Base-by-base conservation (phyloP, 1,284 basidiomycete genomes). In the Microbotryomycetes sp. region DNA sequence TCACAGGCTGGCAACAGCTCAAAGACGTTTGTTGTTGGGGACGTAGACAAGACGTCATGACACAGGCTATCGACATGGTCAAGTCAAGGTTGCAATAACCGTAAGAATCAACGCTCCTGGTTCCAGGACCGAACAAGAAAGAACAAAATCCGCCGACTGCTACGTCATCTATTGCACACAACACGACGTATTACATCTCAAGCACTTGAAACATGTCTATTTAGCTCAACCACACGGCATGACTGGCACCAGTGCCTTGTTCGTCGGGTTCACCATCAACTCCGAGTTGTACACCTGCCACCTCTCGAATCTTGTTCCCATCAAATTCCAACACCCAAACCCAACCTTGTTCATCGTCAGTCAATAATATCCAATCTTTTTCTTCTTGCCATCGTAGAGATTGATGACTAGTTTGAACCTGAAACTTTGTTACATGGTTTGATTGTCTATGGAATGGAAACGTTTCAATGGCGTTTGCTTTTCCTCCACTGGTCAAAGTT, bases 401-500 rank as follows among this genome's bases (percentile, higher is more conserved):
- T 42, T 42, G 36, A 42, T 19, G 12, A 42, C 19, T 12, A 19
- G 36, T 42, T 9, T 19, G 9, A n/a, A n/a, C n/a, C n/a, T n/a
- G n/a, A n/a, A n/a, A n/a, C n/a, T n/a, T n/a, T n/a, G n/a, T n/a
- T n/a, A n/a, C n/a, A n/a, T n/a, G n/a, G n/a, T n/a, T n/a, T n/a
- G n/a, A 63, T 31, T 52, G 45, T 6, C 70, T 58, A 3, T 63
- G 46, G 36, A 63, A 66, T 22, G 76, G 75, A 49, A 74, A 74
- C 1, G 74, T 70, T 54, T 75, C 73, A 50, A 77, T 73, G 3
- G 76, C 76, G 60, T 77, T 76, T 2, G 76, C 76, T 72, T 76
- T 76, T 0, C 76, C 76, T 7, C 76, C 76, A 12, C 67, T 70
- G 2, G 74, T 76, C 16, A 67, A 62, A 6, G 76, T 76, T 63